Percentiles rank a stretch among this genome's conserved stretches.
phyloP scores from a whole-genome alignment of 2,329 filamentous ascomycete species.

The Stachybotrys chlorohalonatus region DNA sequence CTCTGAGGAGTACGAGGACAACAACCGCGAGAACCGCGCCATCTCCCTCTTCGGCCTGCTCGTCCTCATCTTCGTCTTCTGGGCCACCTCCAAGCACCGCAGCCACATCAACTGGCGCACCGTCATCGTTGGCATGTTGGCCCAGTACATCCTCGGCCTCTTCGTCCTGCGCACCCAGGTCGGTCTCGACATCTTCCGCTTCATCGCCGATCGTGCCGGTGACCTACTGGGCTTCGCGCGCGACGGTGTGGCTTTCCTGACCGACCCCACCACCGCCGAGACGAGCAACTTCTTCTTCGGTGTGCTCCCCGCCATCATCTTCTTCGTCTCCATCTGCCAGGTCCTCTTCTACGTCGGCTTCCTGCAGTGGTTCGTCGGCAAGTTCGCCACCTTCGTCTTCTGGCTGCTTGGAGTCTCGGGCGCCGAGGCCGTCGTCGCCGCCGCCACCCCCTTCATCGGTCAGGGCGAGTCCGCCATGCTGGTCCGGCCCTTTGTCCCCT shows the following conservation, averaged over 20 bases:
- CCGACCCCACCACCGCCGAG: constrained; percentile 29
- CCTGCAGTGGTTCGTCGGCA: constrained; percentile 82
- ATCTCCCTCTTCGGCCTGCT: constrained; percentile 71
- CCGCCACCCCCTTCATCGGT: constrained; percentile 87
- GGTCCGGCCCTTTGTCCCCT: constrained; percentile 75
- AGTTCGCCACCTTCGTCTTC: constrained; percentile 87
- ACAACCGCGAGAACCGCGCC: constrained; percentile 71
- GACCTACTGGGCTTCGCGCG: constrained; percentile 67
- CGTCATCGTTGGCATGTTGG: constrained; percentile 80
- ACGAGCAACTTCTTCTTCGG: constrained; percentile 62
- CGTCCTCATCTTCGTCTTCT: constrained; percentile 62
- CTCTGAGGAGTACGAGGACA: constrained; percentile 61
- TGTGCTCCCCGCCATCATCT: constrained; percentile 88
- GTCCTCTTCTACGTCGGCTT: constrained; percentile 73
- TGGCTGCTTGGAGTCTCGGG: constrained; percentile 82
- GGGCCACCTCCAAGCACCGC: constrained; percentile 61
- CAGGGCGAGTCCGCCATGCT: constrained; percentile 93
- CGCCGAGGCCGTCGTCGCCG: constrained; percentile 86
- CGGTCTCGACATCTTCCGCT: constrained; percentile 87
- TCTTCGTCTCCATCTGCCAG: constrained; percentile 90
- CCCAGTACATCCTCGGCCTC: constrained; percentile 79
- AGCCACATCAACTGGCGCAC: constrained; percentile 61
- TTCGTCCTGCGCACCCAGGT: constrained; percentile 76
- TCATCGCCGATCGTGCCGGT: constrained; percentile 68
- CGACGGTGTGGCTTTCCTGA: constrained; percentile 65